Evolutionary conservation across 208 protist species (phyloP), one percentile per base, ranked within the genome.

Genomic region (Trichomonas gallinae): DNA sequence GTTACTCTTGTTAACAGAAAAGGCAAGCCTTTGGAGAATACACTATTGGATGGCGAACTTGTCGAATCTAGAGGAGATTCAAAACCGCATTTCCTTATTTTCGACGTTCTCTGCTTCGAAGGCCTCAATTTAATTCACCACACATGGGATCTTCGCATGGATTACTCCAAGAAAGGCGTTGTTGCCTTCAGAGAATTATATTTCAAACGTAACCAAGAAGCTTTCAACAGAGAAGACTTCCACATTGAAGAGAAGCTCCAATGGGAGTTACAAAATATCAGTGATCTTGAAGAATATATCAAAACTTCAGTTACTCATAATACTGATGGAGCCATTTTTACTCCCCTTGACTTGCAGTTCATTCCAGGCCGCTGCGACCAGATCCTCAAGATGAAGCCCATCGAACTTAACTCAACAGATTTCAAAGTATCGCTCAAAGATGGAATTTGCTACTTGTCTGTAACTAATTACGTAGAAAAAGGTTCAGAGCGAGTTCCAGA

Each of bases 381-480:
- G 45, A 93, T 93, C 2, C n/a, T 93, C 0, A 93, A 93, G 36
- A 48, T 42, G 87, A 93, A 93, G 31, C 87, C 87, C 0, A 51
- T 93, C 26, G 87, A 93, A 51, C 38, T 93, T 3, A 93, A 93
- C 87, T 93, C 87, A 11, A 48, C 87, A 38, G 87, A 93, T 93
- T 93, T 93, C 34, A 93, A 48, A 10, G 31, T 44, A 93, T 36
- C 34, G 0, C 13, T 42, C 42, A 4, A 93, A 13, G 31, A 93
- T 51, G 87, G 44, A 21, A 38, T 58, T 48, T 93, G n/a, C 34
- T 93, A 93, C 38, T 17, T 93, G 44, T 42, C 87, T 34, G 87
- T 93, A 10, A 48, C 40, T 49, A 93, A 48, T 51, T 38, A 48
- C 0, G 42, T 48, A 38, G 23, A 23, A 6, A 44, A 89, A 89